Evolutionary conservation across 179 eudicot species (phyloP).

Genomic region (Actinidia arguta): DNA sequence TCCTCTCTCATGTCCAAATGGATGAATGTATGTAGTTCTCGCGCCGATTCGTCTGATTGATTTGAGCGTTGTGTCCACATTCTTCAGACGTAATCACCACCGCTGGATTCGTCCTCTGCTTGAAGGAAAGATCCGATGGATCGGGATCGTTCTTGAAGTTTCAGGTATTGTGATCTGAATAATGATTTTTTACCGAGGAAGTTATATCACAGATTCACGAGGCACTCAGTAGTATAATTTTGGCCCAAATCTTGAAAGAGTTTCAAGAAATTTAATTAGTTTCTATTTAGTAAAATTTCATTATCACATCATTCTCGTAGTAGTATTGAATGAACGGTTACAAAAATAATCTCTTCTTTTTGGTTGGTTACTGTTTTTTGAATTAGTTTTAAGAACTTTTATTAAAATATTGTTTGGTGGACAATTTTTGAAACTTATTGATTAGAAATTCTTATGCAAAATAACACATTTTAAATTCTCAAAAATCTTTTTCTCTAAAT

Average conservation of each 20-base stretch:
- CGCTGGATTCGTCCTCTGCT: neutral
- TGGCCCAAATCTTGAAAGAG: neutral
- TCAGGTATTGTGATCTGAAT: constrained; percentile 1
- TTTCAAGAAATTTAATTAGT: neutral
- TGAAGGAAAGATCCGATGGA: neutral
- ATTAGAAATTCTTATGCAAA: no score
- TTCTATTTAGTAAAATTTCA: no score
- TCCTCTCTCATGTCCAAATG: neutral
- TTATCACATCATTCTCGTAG: no score
- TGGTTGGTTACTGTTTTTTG: no score
- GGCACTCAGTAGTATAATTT: neutral
- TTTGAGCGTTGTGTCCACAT: neutral
- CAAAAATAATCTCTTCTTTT: no score
- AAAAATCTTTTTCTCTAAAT: no score
- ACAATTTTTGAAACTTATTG: no score
- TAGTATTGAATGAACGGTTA: no score
- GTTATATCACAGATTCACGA: neutral
- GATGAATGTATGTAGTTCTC: neutral
- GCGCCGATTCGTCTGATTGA: neutral
- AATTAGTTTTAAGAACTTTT: no score
- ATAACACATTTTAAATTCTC: no score
- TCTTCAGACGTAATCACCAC: neutral
- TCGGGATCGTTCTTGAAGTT: neutral
- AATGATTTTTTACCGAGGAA: no score
- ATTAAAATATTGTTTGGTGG: no score